Conservation (phyloP, 148 eudicot genomes). For the Pouteria glomerata region DNA sequence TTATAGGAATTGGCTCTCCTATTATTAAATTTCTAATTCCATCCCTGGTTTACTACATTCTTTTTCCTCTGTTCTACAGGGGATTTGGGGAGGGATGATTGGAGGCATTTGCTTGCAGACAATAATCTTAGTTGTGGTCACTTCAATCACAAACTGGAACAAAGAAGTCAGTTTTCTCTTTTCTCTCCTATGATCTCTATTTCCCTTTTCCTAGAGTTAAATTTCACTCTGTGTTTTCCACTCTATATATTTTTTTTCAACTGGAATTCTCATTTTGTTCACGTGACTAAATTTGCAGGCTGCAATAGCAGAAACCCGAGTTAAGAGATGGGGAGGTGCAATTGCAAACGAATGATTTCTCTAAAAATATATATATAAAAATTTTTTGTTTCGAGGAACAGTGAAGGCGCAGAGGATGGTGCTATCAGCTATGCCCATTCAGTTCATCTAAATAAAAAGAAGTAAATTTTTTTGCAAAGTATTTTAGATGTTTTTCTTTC, state of each 20-base stretch:
- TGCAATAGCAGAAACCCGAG: slow-evolving; percentile 54
- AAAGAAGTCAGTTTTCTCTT: slow-evolving; percentile 49
- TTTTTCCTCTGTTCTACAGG: slow-evolving; percentile 31
- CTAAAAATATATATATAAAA: too few species aligned
- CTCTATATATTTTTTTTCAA: too few species aligned
- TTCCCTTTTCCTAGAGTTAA: background rate
- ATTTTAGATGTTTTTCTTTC: too few species aligned
- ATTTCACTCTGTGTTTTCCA: background rate
- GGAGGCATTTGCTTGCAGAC: slow-evolving; percentile 76
- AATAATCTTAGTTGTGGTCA: slow-evolving; percentile 40
- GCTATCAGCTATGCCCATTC: too few species aligned
- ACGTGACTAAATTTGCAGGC: slow-evolving; percentile 48
- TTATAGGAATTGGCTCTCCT: too few species aligned
- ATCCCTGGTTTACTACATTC: background rate
- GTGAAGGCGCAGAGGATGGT: too few species aligned
- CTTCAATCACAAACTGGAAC: slow-evolving; percentile 57
- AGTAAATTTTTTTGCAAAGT: too few species aligned
- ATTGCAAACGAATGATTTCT: slow-evolving; percentile 27
- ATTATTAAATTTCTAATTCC: background rate
- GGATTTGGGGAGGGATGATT: slow-evolving; percentile 87
- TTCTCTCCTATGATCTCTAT: background rate
- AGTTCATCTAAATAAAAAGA: too few species aligned
- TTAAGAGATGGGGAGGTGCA: slow-evolving; percentile 71
- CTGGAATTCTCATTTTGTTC: too few species aligned
- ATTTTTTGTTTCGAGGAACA: too few species aligned